phyloP scores from a whole-genome alignment of 2,329 filamentous ascomycete species.

The Zalaria sp. region DNA sequence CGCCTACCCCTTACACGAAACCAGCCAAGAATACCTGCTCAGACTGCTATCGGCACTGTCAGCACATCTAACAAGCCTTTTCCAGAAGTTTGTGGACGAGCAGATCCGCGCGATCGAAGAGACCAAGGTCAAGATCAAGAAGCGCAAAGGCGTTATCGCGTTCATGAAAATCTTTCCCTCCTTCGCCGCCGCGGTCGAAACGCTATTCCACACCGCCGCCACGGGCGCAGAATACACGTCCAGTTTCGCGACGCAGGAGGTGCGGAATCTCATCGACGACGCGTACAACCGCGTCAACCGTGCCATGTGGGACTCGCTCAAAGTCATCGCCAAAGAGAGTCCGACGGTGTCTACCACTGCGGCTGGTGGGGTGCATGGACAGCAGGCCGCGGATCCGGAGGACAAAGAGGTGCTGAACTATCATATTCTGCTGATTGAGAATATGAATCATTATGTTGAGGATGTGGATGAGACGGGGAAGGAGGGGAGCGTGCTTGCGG shows the following conservation, averaged over 20 bases:
- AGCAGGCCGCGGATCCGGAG: slow-evolving; percentile 48
- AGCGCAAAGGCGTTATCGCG: slow-evolving; percentile 88
- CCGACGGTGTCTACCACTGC: slow-evolving; percentile 37
- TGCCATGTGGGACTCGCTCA: slow-evolving; percentile 93
- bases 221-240: slow-evolving; percentile 33
- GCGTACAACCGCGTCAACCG: slow-evolving; percentile 83
- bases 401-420: slow-evolving; percentile 97
- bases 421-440: slow-evolving; percentile 93
- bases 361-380: slow-evolving; percentile 2
- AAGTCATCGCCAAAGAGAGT: slow-evolving; percentile 72
- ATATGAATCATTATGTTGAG: slow-evolving; percentile 96
- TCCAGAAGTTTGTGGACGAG: slow-evolving; percentile 82
- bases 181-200: slow-evolving; percentile 72
- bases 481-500: slow-evolving; percentile 60
- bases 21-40: slow-evolving; percentile 84
- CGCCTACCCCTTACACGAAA: slow-evolving; percentile 65
- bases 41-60: slow-evolving; percentile 60
- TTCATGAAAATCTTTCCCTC: slow-evolving; percentile 90
- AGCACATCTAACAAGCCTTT: slow-evolving; percentile 56
- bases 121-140: slow-evolving; percentile 97
- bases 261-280: slow-evolving; percentile 67
- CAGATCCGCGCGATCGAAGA: slow-evolving; percentile 94
- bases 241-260: slow-evolving; percentile 34
- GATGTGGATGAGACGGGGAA: slow-evolving; percentile 57
- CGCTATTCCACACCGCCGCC: slow-evolving; percentile 49